Base-by-base conservation (phyloP, 192 early-diverging fungal genomes). In the Umbelopsis sp. region DNA sequence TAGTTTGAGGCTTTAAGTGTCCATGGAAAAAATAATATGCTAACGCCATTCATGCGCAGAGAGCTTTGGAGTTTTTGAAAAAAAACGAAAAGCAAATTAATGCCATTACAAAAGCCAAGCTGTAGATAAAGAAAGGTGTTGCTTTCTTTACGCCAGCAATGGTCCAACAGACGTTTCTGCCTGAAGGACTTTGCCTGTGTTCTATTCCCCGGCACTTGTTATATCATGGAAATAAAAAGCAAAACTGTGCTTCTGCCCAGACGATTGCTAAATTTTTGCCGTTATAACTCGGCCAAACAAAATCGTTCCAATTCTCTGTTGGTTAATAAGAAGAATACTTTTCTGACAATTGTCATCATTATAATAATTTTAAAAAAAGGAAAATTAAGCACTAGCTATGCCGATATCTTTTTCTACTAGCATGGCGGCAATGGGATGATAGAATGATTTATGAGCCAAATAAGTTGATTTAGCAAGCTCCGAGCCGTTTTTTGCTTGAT, bases 401-500 rank as follows among this genome's bases (percentile, higher is more conserved):
- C 82, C 89, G 35, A 95, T 79, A 67, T 97, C 95, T 77, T 92
- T 95, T 47, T 85, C 90, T 30, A 99, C 91, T 88, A 96, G 87
- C 58, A 80, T 79, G 23, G 92, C 88, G 25, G 92, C 92, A 75
- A 99, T 99, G 2, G 97, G 97, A 51, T 99, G 97, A 78, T 98
- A 99, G 72, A 94, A 95, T 3, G 75, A 77, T 51, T 86, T 86
- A 75, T 95, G 73, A 64, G 90, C 80, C 74, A 82, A 44, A 78
- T 95, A 99, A 9, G 94, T 94, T 69, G 85, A 72, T 70, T 85
- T 83, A n/a, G 97, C 96, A 45, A 98, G 71, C 35, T 87, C 82
- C 37, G 77, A 75, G 16, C 93, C 94, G 66, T 93, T 90, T 23
- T 87, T 86, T 68, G 86, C 85, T 47, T 83, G 78, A 76, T 88